These are phyloP conservation scores for Nelumbo lutea DNA, from an alignment of 164 flowering plant genomes.

Conservation along the genomic window DNA sequence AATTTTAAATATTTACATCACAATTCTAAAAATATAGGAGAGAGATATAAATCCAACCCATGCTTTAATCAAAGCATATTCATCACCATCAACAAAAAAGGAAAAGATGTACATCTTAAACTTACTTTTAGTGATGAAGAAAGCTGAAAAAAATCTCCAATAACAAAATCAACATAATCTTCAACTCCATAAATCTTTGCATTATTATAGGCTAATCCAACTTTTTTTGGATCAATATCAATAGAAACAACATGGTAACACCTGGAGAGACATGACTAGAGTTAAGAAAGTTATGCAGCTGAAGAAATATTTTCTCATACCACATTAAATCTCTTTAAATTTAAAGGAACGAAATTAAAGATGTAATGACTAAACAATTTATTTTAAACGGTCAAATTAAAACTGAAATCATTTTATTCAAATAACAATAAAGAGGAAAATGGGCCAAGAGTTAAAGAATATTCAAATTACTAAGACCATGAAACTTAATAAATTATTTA, in stretches of 20 bases:
- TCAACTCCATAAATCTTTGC: conserved; percentile 61
- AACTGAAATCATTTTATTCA: too few relatives aligned
- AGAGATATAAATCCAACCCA: neutral
- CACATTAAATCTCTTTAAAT: neutral
- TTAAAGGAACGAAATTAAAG: too few relatives aligned
- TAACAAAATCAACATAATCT: conserved; percentile 47
- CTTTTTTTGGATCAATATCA: conserved; percentile 49
- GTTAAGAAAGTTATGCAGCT: conserved; percentile 4
- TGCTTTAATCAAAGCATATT: neutral
- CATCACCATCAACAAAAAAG: neutral
- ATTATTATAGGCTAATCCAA: conserved; percentile 41
- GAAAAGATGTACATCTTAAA: neutral
- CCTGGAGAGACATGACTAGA: conserved; percentile 21
- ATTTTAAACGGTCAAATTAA: neutral
- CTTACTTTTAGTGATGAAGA: conserved; percentile 53
- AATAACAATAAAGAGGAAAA: too few relatives aligned
- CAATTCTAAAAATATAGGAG: neutral
- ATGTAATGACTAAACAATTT: conserved; percentile 1
- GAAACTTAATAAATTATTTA: too few relatives aligned
- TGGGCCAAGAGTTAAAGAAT: too few relatives aligned
- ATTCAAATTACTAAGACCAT: too few relatives aligned
- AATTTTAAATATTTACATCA: neutral
- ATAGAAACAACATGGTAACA: conserved; percentile 47
- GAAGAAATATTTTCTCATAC: neutral
- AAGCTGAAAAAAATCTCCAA: conserved; percentile 61